Percentiles rank a stretch among this genome's conserved stretches.
phyloP scores from a whole-genome alignment of 352 stramenopile species.

The Globisporangium rhizosaccharum region DNA sequence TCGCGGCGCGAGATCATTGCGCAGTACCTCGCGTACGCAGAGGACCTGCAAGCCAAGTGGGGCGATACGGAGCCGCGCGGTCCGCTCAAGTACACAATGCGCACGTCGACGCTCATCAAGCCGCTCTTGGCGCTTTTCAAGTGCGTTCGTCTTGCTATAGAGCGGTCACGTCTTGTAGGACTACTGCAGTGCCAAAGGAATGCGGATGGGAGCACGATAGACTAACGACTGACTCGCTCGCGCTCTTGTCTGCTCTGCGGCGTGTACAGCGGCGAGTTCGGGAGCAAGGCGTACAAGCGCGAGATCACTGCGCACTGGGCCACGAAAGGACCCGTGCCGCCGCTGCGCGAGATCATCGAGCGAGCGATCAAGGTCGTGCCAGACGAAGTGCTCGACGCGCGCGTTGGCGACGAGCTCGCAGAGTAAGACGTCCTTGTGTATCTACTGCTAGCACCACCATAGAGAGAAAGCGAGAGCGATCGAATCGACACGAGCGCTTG shows the following conservation, averaged over 20 bases:
- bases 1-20: constrained; percentile 83
- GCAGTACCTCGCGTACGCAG: constrained; percentile 84
- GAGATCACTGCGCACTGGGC: constrained; percentile 64
- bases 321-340: constrained; percentile 51
- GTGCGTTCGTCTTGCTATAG: constrained; percentile 22
- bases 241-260: not conserved
- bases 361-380: constrained; percentile 60
- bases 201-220: not conserved
- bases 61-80: constrained; percentile 38
- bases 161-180: not conserved
- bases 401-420: constrained; percentile 53
- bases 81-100: constrained; percentile 63
- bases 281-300: constrained; percentile 79
- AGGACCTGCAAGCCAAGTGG: constrained; percentile 72
- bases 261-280: constrained; percentile 51
- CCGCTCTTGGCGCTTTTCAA: constrained; percentile 74
- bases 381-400: constrained; percentile 63
- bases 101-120: constrained; percentile 75
- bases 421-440: not conserved
- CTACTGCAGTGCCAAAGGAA: not conserved
- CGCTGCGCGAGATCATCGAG: constrained; percentile 74
- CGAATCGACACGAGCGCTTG: not conserved
- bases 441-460: not conserved
- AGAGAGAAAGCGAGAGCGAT: constrained; percentile 2
- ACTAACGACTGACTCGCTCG: not conserved